phyloP scores from a whole-genome alignment of 352 stramenopile species.

The Elongisporangium prolatum region DNA sequence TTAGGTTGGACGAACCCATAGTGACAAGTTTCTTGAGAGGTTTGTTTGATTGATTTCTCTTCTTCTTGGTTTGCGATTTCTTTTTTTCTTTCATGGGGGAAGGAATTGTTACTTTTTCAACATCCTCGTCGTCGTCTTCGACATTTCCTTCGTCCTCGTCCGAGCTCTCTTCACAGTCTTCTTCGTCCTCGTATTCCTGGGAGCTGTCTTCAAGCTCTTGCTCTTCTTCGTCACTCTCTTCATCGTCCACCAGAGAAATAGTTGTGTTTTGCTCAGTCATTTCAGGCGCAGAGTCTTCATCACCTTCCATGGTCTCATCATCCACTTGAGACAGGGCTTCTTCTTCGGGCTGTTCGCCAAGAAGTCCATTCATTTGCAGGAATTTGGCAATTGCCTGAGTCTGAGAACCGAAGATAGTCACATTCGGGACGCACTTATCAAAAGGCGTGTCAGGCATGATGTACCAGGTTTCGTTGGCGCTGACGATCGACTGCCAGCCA shows the following conservation, averaged over 20 bases:
- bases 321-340: slow-evolving; percentile 7
- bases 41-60: slow-evolving; percentile 13
- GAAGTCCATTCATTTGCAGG: slow-evolving; percentile 30
- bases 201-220: slow-evolving; percentile 11
- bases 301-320: slow-evolving; percentile 6
- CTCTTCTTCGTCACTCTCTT: slow-evolving; percentile 22
- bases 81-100: slow-evolving; percentile 2
- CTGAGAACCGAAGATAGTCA: slow-evolving; percentile 73
- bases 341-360: slow-evolving; percentile 4
- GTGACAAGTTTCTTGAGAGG: not conserved
- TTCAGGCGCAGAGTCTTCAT: slow-evolving; percentile 4
- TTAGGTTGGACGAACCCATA: too few relatives aligned
- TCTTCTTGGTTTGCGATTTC: slow-evolving; percentile 2
- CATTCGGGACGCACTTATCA: slow-evolving; percentile 61
- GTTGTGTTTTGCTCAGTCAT: slow-evolving; percentile 1
- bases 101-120: slow-evolving; percentile 5
- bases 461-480: slow-evolving; percentile 48
- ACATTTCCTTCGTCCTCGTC: slow-evolving; percentile 7
- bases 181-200: slow-evolving; percentile 11
- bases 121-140: slow-evolving; percentile 10
- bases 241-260: slow-evolving; percentile 2
- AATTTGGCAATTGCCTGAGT: slow-evolving; percentile 55
- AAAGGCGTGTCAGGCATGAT: slow-evolving; percentile 63
- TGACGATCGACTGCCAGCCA: slow-evolving; percentile 59
- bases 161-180: not conserved